These are phyloP conservation scores for Magnolia changhungtana DNA, from an alignment of 164 flowering plant species.

Conservation along the genomic window DNA sequence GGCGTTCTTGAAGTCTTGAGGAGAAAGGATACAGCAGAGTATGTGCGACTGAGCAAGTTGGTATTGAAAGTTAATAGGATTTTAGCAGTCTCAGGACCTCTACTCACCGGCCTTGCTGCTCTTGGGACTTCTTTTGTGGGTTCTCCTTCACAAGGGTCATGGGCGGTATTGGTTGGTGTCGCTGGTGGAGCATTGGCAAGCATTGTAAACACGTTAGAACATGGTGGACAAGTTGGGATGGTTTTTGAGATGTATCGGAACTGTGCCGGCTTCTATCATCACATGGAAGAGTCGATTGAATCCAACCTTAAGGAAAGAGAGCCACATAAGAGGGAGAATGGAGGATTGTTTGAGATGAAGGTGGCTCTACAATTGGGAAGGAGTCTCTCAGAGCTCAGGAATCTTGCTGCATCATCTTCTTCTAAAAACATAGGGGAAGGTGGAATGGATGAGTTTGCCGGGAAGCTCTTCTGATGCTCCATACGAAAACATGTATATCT, in stretches of 20 bases:
- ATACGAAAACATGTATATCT: no score
- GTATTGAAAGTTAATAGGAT: constrained; percentile 45
- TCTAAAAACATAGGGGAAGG: background rate
- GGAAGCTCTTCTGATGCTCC: constrained; percentile 40
- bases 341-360: constrained; percentile 47
- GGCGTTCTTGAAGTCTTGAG: constrained; percentile 36
- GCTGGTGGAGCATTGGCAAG: constrained; percentile 45
- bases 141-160: constrained; percentile 11
- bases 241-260: constrained; percentile 49
- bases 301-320: constrained; percentile 15
- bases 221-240: constrained; percentile 67
- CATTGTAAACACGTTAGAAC: constrained; percentile 45
- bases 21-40: constrained; percentile 44
- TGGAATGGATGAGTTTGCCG: constrained; percentile 38
- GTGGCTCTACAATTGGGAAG: constrained; percentile 49
- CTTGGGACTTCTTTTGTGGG: constrained; percentile 38
- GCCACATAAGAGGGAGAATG: constrained; percentile 41
- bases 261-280: constrained; percentile 33
- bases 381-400: constrained; percentile 37
- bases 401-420: constrained; percentile 16
- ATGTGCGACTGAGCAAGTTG: constrained; percentile 32
- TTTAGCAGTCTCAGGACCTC: constrained; percentile 51
- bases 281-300: constrained; percentile 35
- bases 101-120: constrained; percentile 50
- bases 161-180: constrained; percentile 26